phyloP scores from a whole-genome alignment of 2,329 filamentous ascomycete species.

The Sarocladium strictum region DNA sequence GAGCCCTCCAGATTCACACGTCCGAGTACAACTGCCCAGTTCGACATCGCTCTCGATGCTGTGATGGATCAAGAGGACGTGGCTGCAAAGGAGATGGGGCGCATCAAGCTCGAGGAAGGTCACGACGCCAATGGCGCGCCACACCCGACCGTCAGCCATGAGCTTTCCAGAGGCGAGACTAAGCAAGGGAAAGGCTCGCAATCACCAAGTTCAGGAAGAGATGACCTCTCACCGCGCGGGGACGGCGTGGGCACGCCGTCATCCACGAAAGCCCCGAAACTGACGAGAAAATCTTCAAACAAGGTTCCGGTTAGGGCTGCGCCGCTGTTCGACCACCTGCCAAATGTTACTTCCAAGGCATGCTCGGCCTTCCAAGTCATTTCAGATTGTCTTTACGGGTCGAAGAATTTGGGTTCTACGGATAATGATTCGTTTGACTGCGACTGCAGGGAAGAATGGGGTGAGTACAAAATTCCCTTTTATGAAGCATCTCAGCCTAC shows the following conservation, averaged over 20 bases:
- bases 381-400: slow-evolving; percentile 80
- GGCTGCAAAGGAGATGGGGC: slow-evolving; percentile 35
- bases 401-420: slow-evolving; percentile 84
- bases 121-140: slow-evolving; percentile 26
- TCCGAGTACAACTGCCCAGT: neutral
- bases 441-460: slow-evolving; percentile 91
- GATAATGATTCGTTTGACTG: slow-evolving; percentile 90
- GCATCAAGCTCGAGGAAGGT: slow-evolving; percentile 37
- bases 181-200: slow-evolving; percentile 28
- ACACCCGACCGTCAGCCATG: slow-evolving; percentile 32
- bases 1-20: neutral
- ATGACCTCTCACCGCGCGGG: slow-evolving; percentile 39
- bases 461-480: slow-evolving; percentile 52
- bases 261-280: slow-evolving; percentile 57
- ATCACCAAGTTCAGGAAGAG: slow-evolving; percentile 35
- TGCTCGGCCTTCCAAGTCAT: slow-evolving; percentile 74
- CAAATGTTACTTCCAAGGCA: slow-evolving; percentile 73
- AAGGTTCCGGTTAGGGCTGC: slow-evolving; percentile 43
- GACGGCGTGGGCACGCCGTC: slow-evolving; percentile 43
- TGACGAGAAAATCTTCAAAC: slow-evolving; percentile 67
- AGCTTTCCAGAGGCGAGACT: slow-evolving; percentile 19
- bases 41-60: slow-evolving; percentile 11
- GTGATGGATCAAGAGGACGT: slow-evolving; percentile 37
- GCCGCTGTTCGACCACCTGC: slow-evolving; percentile 65
- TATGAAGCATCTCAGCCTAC: neutral